Evolutionary conservation across 2,329 filamentous ascomycete genomes (phyloP).

Genomic region (Curvularia sp.): DNA sequence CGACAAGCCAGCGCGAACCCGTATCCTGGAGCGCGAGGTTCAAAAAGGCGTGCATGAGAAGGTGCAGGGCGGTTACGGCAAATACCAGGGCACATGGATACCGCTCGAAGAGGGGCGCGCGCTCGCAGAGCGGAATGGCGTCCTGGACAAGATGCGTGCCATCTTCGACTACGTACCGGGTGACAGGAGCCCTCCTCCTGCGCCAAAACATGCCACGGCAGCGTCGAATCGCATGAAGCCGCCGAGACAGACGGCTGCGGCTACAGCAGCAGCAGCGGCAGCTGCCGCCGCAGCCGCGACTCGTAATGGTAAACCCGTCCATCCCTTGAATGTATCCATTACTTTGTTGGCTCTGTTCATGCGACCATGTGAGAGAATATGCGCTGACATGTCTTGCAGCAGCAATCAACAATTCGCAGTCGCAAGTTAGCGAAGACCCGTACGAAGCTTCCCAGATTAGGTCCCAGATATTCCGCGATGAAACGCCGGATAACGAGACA

Average conservation of each 20-base stretch:
- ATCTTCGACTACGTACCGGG: constrained; percentile 92
- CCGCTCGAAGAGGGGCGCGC: constrained; percentile 80
- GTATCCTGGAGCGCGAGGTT: constrained; percentile 94
- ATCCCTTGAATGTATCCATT: constrained; percentile 42
- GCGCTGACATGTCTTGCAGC: constrained; percentile 25
- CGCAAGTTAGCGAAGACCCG: constrained; percentile 63
- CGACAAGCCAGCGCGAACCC: constrained; percentile 93
- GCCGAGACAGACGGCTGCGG: constrained; percentile 69
- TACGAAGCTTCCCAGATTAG: constrained; percentile 68
- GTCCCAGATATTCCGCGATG: constrained; percentile 70
- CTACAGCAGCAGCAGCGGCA: constrained; percentile 49
- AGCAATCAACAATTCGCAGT: constrained; percentile 38
- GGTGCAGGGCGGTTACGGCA: constrained; percentile 96
- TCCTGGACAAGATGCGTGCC: constrained; percentile 79
- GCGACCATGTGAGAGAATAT: neutral
- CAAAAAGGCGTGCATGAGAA: constrained; percentile 98
- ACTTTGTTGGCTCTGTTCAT: constrained; percentile 15
- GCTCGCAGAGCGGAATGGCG: constrained; percentile 85
- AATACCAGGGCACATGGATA: constrained; percentile 99
- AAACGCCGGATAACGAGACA: constrained; percentile 82
- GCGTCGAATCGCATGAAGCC: constrained; percentile 79
- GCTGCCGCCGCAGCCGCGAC: constrained; percentile 5
- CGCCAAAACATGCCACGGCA: constrained; percentile 82
- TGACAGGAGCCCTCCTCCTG: constrained; percentile 86
- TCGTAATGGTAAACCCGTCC: constrained; percentile 38